Conservation (phyloP, 768 basidiomycete genomes). For the Russula emetica region DNA sequence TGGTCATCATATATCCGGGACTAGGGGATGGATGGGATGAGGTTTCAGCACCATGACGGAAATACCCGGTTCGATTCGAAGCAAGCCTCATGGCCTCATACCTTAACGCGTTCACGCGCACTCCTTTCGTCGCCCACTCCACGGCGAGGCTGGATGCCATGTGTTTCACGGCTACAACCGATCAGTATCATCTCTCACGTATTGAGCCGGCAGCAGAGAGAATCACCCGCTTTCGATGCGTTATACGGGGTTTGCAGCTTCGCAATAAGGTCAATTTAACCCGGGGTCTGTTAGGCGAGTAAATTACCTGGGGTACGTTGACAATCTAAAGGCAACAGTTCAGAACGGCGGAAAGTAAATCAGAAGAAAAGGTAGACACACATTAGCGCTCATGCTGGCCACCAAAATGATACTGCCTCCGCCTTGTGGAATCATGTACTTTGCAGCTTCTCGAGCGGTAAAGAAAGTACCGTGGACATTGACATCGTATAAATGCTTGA, state of each 20-base stretch:
- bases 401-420: slow-evolving; percentile 82
- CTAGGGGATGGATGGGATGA: slow-evolving; percentile 37
- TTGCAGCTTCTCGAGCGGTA: slow-evolving; percentile 94
- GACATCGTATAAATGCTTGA: slow-evolving; percentile 81
- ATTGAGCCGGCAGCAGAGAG: neutral
- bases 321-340: slow-evolving; percentile 52
- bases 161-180: slow-evolving; percentile 71
- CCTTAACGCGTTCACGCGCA: slow-evolving; percentile 83
- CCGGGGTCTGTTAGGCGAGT: neutral
- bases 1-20: slow-evolving; percentile 93
- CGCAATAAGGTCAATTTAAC: neutral
- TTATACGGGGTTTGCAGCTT: slow-evolving; percentile 94
- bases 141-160: slow-evolving; percentile 91
- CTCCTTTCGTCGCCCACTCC: slow-evolving; percentile 90
- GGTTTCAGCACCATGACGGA: slow-evolving; percentile 14
- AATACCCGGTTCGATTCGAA: neutral
- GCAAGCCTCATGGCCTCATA: slow-evolving; percentile 29
- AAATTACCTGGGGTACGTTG: slow-evolving; percentile 75
- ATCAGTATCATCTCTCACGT: slow-evolving; percentile 12
- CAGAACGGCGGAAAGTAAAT: slow-evolving; percentile 24
- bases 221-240: slow-evolving; percentile 83
- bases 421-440: slow-evolving; percentile 79
- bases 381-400: slow-evolving; percentile 87
- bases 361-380: slow-evolving; percentile 37
- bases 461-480: slow-evolving; percentile 94